phyloP scores from a whole-genome alignment of 495 filamentous ascomycete genomes.

The Coniosporium apollinis region DNA sequence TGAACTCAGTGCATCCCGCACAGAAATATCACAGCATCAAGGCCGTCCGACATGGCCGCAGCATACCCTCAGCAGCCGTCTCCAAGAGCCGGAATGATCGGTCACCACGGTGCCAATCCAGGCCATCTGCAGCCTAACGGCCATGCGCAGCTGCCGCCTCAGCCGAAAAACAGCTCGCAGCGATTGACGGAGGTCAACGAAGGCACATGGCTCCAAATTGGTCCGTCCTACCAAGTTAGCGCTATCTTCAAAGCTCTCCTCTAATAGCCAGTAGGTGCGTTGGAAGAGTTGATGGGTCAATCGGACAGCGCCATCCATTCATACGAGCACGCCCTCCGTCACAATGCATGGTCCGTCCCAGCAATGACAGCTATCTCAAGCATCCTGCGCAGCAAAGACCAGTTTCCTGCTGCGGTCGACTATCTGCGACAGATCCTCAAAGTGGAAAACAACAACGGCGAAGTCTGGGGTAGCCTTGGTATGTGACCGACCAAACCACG shows the following conservation, averaged over 20 bases:
- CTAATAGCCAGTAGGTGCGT: slow-evolving; percentile 39
- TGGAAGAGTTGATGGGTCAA: slow-evolving; percentile 79
- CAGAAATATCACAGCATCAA: too few relatives aligned
- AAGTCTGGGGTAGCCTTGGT: slow-evolving; percentile 94
- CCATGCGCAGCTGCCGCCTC: slow-evolving; percentile 28
- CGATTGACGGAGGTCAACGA: slow-evolving; percentile 58
- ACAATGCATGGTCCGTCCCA: slow-evolving; percentile 76
- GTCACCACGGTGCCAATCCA: slow-evolving; percentile 15
- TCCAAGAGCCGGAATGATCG: slow-evolving; percentile 15
- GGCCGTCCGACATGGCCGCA: too few relatives aligned
- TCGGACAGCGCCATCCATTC: slow-evolving; percentile 72
- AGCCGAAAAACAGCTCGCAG: slow-evolving; percentile 38
- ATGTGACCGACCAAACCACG: slow-evolving; percentile 16
- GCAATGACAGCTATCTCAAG: slow-evolving; percentile 91
- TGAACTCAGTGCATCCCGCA: too few relatives aligned
- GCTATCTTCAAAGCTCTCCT: slow-evolving; percentile 1
- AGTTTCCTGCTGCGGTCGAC: slow-evolving; percentile 86
- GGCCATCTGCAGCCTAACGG: slow-evolving; percentile 15
- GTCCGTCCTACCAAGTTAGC: slow-evolving; percentile 32
- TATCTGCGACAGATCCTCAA: slow-evolving; percentile 85
- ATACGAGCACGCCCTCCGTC: slow-evolving; percentile 74
- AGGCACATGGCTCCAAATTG: slow-evolving; percentile 83
- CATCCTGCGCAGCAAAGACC: slow-evolving; percentile 79
- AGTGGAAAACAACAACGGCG: slow-evolving; percentile 73
- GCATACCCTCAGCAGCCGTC: slow-evolving; percentile 19